A percentile compares a stretch with the other conserved stretches of the same genome.
These are phyloP conservation scores for Fusarium compactum DNA, from an alignment of 2,329 filamentous ascomycete genomes.

Conservation along the genomic window DNA sequence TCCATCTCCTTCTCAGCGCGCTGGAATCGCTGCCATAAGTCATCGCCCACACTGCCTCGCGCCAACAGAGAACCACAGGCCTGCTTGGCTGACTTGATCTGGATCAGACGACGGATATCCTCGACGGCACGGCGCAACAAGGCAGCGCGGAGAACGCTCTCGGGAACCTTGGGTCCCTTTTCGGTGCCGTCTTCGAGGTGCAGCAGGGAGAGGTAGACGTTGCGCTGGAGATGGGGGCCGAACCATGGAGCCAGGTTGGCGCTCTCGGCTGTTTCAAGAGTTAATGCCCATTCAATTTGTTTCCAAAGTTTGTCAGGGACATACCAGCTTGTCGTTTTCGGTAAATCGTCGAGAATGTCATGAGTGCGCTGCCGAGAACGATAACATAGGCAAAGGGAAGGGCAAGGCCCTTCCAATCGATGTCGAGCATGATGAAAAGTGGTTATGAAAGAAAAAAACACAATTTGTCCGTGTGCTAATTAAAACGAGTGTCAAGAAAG, in stretches of 20 bases:
- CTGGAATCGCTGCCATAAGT: conserved; percentile 92
- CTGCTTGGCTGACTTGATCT: conserved; percentile 88
- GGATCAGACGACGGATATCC: conserved; percentile 91
- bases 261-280: conserved; percentile 70
- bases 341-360: conserved; percentile 93
- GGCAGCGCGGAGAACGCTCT: conserved; percentile 87
- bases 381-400: conserved; percentile 91
- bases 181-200: conserved; percentile 77
- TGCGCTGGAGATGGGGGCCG: conserved; percentile 86
- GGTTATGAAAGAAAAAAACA: conserved; percentile 11
- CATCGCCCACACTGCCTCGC: conserved; percentile 93
- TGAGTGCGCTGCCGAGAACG: conserved; percentile 87
- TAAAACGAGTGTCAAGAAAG: conserved; percentile 32
- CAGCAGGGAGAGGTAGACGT: conserved; percentile 92
- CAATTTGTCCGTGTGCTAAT: conserved; percentile 3
- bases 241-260: conserved; percentile 96
- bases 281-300: conserved; percentile 3
- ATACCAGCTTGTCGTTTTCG: conserved; percentile 88
- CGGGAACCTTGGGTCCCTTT: conserved; percentile 78
- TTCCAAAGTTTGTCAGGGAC: conserved; percentile 41
- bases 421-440: conserved; percentile 60
- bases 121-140: conserved; percentile 90
- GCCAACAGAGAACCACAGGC: conserved; percentile 86
- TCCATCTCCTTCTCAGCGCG: conserved; percentile 98
- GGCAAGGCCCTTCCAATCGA: conserved; percentile 86